Evolutionary conservation across 805 yeast species (phyloP), one percentile per base, ranked within the genome.

Genomic region (Candida schatavii): DNA sequence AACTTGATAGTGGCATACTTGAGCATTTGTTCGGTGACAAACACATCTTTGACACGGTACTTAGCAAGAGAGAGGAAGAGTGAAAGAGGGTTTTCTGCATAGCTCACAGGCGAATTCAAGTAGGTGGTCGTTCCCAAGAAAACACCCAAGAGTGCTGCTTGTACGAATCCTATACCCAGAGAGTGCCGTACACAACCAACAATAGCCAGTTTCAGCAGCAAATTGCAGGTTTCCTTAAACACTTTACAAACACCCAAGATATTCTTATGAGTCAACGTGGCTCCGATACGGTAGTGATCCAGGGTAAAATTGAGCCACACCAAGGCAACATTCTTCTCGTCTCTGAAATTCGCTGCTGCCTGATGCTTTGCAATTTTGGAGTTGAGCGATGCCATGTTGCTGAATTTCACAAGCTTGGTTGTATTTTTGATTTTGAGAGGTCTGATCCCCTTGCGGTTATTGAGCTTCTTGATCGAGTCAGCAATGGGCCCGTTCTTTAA

Each of bases 171-270:
- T 21, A 91, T 61, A 0, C 97, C 97, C 2, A 76, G 64, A 1
- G 88, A 78, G 50, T 90, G 91, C 34, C 95, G 78, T 6, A 88
- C 95, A 60, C 96, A 82, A 0, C 96, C 96, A 32, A 91, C 72
- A 5, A 93, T 70, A 0, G 97, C 83, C 31, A 80, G 77, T 26
- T 77, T 74, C 30, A 85, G 76, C 11, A 83, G 74, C 64, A 93
- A 71, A 46, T 88, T 91, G 55, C 96, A 87, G 0, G 98, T 91
- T 57, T 91, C 97, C 52, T 93, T 91, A 55, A 88, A 75, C 17
- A 87, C 85, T 54, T 90, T 88, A 62, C 97, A 89, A 60, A 87
- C 76, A 2, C 88, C 83, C 50, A 90, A 62, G 10, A 93, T 66
- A 38, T 78, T 75, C 31, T 72, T 65, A 57, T 86, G 93, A 19